phyloP scores from a whole-genome alignment of 2,329 filamentous ascomycete genomes.

The Madurella fahalii region DNA sequence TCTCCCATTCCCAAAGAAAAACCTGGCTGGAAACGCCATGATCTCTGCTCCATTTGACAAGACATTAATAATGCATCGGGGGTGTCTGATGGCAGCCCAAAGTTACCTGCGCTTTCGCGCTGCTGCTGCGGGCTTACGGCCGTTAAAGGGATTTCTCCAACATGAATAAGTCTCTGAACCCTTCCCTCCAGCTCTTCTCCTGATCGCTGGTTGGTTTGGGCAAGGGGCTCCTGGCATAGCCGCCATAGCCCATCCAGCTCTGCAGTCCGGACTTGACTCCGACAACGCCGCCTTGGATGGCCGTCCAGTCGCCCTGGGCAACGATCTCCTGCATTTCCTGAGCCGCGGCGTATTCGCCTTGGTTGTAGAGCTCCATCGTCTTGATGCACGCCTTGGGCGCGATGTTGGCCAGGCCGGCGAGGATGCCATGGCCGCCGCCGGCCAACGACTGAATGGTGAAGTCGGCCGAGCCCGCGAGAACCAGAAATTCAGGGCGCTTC shows the following conservation, averaged over 20 bases:
- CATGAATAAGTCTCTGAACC: constrained; percentile 48
- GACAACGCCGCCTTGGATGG: constrained; percentile 67
- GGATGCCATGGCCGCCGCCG: constrained; percentile 66
- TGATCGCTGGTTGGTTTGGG: constrained; percentile 49
- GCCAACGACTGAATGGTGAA: constrained; percentile 66
- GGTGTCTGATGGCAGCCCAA: no score
- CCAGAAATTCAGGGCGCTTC: constrained; percentile 53
- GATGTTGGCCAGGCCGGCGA: constrained; percentile 69
- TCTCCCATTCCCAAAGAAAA: constrained; percentile 1
- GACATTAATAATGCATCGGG: not conserved
- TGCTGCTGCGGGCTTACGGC: constrained; percentile 7
- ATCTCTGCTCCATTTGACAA: constrained; percentile 1
- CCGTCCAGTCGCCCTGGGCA: constrained; percentile 66
- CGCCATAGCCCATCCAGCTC: constrained; percentile 65
- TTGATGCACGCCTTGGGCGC: constrained; percentile 62
- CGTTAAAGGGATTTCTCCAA: constrained; percentile 47
- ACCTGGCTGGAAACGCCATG: not conserved
- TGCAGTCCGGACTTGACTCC: constrained; percentile 66
- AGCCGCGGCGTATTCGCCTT: constrained; percentile 56
- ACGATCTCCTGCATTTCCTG: constrained; percentile 61
- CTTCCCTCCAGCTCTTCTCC: constrained; percentile 49
- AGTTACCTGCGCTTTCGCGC: no score
- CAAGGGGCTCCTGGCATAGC: constrained; percentile 45
- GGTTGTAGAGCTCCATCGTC: constrained; percentile 56
- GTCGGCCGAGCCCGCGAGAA: constrained; percentile 69